Percentiles rank a stretch among this genome's conserved stretches.
These are phyloP conservation scores for Brassica carinata DNA, from an alignment of 345 rosid species.

Conservation along the genomic window DNA sequence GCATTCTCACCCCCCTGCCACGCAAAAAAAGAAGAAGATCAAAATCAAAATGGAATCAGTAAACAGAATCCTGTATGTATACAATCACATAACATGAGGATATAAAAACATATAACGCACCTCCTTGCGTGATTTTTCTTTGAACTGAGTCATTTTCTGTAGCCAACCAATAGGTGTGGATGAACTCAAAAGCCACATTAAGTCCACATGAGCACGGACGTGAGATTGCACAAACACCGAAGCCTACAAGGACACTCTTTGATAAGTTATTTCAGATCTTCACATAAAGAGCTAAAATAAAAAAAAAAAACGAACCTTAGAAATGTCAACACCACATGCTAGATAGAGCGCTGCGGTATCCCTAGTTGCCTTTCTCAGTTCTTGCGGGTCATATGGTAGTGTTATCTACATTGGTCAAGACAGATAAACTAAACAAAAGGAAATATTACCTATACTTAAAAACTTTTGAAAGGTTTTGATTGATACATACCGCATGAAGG, in stretches of 20 bases:
- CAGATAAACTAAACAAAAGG: neutral
- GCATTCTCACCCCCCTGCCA: slow-evolving; percentile 90
- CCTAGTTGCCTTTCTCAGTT: slow-evolving; percentile 71
- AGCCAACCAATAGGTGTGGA: slow-evolving; percentile 93
- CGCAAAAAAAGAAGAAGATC: no score
- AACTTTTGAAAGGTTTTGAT: neutral
- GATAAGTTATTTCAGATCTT: neutral
- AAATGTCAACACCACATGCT: slow-evolving; percentile 85
- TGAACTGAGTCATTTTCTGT: slow-evolving; percentile 86
- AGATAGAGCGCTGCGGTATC: slow-evolving; percentile 87
- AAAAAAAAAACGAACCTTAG: slow-evolving; percentile 56
- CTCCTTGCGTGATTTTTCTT: slow-evolving; percentile 90
- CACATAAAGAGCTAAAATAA: neutral
- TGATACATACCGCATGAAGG: slow-evolving; percentile 75
- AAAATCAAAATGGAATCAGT: slow-evolving; percentile 8
- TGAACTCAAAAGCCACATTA: slow-evolving; percentile 82
- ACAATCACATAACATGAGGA: slow-evolving; percentile 1
- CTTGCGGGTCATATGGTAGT: slow-evolving; percentile 67
- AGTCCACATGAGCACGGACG: slow-evolving; percentile 74
- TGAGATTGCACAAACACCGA: slow-evolving; percentile 92
- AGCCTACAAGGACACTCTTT: slow-evolving; percentile 52
- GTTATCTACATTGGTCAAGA: slow-evolving; percentile 57
- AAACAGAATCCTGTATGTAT: slow-evolving; percentile 15
- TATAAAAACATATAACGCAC: no score
- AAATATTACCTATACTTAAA: no score